Percentiles rank a stretch among this genome's conserved stretches.
phyloP scores from a whole-genome alignment of 257 asterid genomes.

The Solanum etuberosum region DNA sequence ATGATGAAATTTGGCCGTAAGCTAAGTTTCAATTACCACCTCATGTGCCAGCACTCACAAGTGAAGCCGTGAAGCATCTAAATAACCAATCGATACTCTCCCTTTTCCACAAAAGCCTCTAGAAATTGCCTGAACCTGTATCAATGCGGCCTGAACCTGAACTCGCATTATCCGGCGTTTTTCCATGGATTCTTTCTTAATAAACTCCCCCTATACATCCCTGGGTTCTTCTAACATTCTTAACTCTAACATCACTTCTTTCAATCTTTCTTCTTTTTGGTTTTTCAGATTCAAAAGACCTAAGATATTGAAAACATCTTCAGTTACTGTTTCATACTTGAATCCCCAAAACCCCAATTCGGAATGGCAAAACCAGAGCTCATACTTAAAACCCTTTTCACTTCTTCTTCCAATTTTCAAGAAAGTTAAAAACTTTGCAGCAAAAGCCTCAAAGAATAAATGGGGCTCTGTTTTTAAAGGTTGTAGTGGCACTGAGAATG shows the following conservation, averaged over 20 bases:
- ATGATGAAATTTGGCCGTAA: background rate
- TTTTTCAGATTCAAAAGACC: constrained; percentile 11
- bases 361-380: constrained; percentile 19
- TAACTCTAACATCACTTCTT: background rate
- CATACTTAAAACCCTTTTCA: constrained; percentile 36
- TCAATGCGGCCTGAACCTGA: constrained; percentile 27
- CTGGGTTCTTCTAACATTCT: constrained; percentile 9
- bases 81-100: background rate
- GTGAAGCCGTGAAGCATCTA: background rate
- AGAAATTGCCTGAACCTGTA: background rate
- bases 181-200: constrained; percentile 36
- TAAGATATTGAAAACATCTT: constrained; percentile 9
- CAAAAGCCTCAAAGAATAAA: constrained; percentile 23
- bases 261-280: constrained; percentile 6
- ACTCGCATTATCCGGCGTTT: background rate
- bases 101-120: constrained; percentile 2
- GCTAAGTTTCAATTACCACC: background rate
- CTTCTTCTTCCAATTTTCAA: constrained; percentile 35
- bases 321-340: constrained; percentile 5
- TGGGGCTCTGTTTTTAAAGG: constrained; percentile 19
- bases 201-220: constrained; percentile 19
- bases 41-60: background rate
- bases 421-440: constrained; percentile 29
- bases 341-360: constrained; percentile 26
- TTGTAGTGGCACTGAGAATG: constrained; percentile 5